Conservation (phyloP, 2,329 filamentous ascomycete species). For the Colletotrichum lupini region DNA sequence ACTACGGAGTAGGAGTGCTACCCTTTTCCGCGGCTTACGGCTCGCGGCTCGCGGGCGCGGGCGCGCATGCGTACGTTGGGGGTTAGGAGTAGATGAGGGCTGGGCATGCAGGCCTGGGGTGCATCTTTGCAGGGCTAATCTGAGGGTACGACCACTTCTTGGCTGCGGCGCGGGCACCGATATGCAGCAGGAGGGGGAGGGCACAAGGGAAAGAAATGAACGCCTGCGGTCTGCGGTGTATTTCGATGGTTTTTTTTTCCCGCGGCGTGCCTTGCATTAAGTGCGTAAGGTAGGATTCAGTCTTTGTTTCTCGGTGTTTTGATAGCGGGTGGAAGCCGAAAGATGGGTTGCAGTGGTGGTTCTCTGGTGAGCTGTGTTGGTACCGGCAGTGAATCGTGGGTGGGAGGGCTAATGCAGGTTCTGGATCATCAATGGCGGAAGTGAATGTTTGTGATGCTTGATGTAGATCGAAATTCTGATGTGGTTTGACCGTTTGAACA, state of each 20-base stretch:
- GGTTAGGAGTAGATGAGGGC: no score
- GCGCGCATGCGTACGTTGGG: background rate
- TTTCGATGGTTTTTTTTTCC: background rate
- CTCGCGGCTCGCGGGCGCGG: no score
- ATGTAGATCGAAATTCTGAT: background rate
- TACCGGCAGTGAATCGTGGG: no score
- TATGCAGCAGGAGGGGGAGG: background rate
- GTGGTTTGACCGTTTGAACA: background rate
- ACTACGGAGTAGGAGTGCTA: background rate
- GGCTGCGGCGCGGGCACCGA: background rate
- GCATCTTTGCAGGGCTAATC: background rate
- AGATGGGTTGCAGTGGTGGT: background rate
- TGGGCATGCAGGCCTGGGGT: background rate
- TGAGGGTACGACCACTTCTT: background rate
- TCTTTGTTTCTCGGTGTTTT: background rate
- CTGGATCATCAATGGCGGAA: background rate
- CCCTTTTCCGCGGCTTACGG: no score
- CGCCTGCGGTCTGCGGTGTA: background rate
- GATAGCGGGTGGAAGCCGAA: background rate
- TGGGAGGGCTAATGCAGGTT: background rate
- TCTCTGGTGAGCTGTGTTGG: background rate
- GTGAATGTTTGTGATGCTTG: background rate
- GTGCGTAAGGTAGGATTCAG: background rate
- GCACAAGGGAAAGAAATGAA: background rate
- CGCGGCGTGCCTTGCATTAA: constrained; percentile 3